These are phyloP conservation scores for Cryptosporidium xiaoi DNA, from an alignment of 169 alveolate genomes.

Conservation along the genomic window DNA sequence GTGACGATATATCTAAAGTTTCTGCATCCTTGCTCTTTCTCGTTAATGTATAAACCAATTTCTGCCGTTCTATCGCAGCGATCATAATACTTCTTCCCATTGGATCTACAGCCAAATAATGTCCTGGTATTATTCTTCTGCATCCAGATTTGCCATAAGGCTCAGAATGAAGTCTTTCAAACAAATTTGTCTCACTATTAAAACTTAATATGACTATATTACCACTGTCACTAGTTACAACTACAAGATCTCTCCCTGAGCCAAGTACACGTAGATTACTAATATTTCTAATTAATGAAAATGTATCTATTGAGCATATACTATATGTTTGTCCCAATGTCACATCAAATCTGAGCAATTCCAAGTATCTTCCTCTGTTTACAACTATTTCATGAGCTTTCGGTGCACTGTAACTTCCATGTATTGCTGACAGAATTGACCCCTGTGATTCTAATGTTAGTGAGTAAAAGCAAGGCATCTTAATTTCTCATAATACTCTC, in stretches of 20 bases:
- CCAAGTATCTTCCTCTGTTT: constrained; percentile 94
- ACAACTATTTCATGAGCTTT: constrained; percentile 97
- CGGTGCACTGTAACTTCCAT: constrained; percentile 98
- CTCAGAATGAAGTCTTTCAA: constrained; percentile 95
- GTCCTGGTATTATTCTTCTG: constrained; percentile 97
- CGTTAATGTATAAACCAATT: constrained; percentile 96
- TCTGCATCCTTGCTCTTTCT: constrained; percentile 93
- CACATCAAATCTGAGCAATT: constrained; percentile 93
- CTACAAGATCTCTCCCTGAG: constrained; percentile 92
- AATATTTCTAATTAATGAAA: constrained; percentile 94
- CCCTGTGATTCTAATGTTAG: constrained; percentile 96
- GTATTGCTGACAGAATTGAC: constrained; percentile 94
- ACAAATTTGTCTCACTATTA: constrained; percentile 86
- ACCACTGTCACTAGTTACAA: constrained; percentile 97
- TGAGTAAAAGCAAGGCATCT: constrained; percentile 95
- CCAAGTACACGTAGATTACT: constrained; percentile 94
- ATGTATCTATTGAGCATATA: constrained; percentile 91
- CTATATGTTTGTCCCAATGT: constrained; percentile 89
- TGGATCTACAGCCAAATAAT: constrained; percentile 99
- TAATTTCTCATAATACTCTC: constrained; percentile 29
- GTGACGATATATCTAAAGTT: constrained; percentile 85
- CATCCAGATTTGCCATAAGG: constrained; percentile 98
- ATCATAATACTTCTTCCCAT: constrained; percentile 98
- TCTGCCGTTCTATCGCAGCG: constrained; percentile 98
- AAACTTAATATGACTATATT: constrained; percentile 93